Evolutionary conservation across 108 stramenopile genomes (phyloP), one percentile per base, ranked within the genome.

Genomic region (Parietichytrium sp.): DNA sequence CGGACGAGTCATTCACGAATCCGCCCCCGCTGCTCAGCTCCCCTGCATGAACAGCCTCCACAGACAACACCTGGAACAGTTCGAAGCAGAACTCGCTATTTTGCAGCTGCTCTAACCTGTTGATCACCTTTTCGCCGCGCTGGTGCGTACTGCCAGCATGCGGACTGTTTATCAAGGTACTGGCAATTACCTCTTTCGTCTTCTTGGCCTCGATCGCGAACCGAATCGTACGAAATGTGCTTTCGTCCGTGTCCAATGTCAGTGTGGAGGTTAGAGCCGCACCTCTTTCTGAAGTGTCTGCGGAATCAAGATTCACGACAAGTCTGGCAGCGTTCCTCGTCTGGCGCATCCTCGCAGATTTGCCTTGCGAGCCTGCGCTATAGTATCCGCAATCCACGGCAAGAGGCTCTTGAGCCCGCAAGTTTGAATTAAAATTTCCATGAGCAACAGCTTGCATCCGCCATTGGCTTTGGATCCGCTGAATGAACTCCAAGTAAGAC

Each of bases 371-470:
- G 10, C 61, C 61, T 10, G 61, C 61, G 12, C 38, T 45, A 25
- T 72, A 72, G 33, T 18, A 72, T 27, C 61, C 61, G 42, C 61
- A 72, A 42, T 72, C 61, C 29, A 72, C 61, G 15, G 61, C 61
- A 2, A 72, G 61, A 1, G 61, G 61, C 20, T 72, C 61, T 25
- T 72, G 61, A n/a, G 61, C 61, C 20, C 61, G 33, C 61, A 72
- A 25, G 38, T 23, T 25, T 23, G 61, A 25, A n/a, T 33, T 42
- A 72, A 72, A 36, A 42, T 72, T 72, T 0, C 61, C 61, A 20
- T 72, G 61, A 0, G 61, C 61, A 27, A 72, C 45, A 25, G 61
- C 61, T 10, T 72, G 61, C 61, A 72, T 72, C 10, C 61, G 61
- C 61, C 61, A 72, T n/a, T 20, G 10, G 38, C 38, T 42, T 20